Evolutionary conservation across 345 rosid genomes (phyloP).

Genomic region (Kernera saxatilis): DNA sequence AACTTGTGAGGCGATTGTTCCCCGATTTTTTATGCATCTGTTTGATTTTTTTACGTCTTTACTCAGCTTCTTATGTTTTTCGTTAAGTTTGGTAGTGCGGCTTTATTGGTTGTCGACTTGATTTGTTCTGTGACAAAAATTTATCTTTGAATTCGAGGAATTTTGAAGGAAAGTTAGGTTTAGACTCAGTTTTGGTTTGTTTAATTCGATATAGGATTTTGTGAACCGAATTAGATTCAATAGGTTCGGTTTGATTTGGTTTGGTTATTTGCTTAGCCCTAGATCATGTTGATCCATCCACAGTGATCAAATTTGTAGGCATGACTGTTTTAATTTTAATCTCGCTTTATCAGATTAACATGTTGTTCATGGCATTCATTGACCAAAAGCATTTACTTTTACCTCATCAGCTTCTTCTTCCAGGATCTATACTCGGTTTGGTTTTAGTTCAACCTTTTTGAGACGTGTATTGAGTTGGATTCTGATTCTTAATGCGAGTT

Average conservation of each 20-base stretch:
- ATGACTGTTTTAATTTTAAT: too few species aligned
- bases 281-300: neutral
- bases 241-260: neutral
- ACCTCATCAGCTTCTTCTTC: neutral
- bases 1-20: constrained; percentile 47
- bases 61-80: neutral
- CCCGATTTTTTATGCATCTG: neutral
- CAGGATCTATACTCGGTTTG: neutral
- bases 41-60: neutral
- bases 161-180: neutral
- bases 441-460: neutral
- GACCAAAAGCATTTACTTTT: neutral
- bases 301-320: neutral
- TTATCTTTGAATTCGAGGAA: neutral
- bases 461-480: neutral
- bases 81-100: neutral
- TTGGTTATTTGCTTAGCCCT: neutral
- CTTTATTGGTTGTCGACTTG: neutral
- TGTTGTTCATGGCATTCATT: neutral
- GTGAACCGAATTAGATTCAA: neutral
- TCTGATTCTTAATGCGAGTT: neutral
- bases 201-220: neutral
- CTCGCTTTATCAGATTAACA: too few species aligned
- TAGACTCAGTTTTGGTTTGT: neutral
- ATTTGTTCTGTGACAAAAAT: neutral